Evolutionary conservation across 2,329 filamentous ascomycete genomes (phyloP).

Genomic region (Sordariomycetes sp.): DNA sequence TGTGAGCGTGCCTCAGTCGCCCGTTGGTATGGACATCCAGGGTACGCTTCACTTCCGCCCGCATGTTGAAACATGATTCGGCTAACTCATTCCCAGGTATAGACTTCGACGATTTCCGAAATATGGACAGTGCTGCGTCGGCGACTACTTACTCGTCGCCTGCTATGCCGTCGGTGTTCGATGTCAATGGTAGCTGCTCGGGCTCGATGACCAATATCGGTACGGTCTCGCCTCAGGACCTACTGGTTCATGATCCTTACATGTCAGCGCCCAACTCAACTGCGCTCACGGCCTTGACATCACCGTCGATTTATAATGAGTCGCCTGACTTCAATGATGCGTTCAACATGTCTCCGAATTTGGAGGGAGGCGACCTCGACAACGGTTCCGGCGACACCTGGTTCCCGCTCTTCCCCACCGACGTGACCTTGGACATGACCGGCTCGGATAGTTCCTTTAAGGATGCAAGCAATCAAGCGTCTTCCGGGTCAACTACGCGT

Average conservation of each 20-base stretch:
- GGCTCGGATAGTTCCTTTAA: neutral
- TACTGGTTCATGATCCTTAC: slow-evolving; percentile 56
- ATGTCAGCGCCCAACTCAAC: slow-evolving; percentile 71
- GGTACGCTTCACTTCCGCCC: slow-evolving; percentile 6
- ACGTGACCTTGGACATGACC: slow-evolving; percentile 11
- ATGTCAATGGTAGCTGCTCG: slow-evolving; percentile 23
- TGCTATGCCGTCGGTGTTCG: slow-evolving; percentile 34
- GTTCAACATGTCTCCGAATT: slow-evolving; percentile 69
- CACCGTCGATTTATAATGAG: slow-evolving; percentile 64
- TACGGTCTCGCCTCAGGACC: slow-evolving; percentile 76
- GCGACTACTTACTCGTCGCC: slow-evolving; percentile 41
- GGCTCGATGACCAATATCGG: slow-evolving; percentile 41
- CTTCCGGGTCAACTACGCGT: neutral
- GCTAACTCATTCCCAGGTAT: slow-evolving; percentile 28
- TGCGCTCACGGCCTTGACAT: slow-evolving; percentile 72
- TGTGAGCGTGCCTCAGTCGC: slow-evolving; percentile 30
- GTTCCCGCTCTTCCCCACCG: slow-evolving; percentile 60
- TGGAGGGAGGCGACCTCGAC: slow-evolving; percentile 46
- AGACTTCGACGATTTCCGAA: slow-evolving; percentile 43
- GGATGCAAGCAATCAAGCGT: neutral
- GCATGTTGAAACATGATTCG: neutral
- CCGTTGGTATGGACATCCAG: slow-evolving; percentile 38
- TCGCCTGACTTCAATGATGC: slow-evolving; percentile 57
- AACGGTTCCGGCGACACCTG: slow-evolving; percentile 41
- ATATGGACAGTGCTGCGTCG: slow-evolving; percentile 36